These are phyloP conservation scores for Borovskyia barvae DNA, from an alignment of 208 protist genomes.

Conservation along the genomic window DNA sequence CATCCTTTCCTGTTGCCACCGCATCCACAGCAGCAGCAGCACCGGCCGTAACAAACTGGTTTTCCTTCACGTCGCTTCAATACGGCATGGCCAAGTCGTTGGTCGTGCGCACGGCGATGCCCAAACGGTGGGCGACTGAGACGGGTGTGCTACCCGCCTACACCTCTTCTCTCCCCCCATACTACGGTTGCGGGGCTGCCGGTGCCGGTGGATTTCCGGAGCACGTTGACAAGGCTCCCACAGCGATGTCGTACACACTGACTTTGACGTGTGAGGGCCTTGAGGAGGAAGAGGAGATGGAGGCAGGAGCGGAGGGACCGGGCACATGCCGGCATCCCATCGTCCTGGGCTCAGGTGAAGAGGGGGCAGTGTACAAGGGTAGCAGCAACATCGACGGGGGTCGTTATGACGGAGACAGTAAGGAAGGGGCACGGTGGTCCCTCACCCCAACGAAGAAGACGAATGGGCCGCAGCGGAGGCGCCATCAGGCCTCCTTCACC, in stretches of 20 bases:
- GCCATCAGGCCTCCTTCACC: too few species aligned
- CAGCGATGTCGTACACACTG: not conserved
- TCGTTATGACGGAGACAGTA: too few species aligned
- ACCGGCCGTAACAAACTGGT: slow-evolving; percentile 13
- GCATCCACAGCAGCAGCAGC: not conserved
- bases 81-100: slow-evolving; percentile 41
- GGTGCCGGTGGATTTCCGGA: not conserved
- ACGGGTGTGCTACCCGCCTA: too few species aligned
- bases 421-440: too few species aligned
- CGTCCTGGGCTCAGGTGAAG: slow-evolving; percentile 10
- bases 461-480: too few species aligned
- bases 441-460: too few species aligned
- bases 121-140: too few species aligned
- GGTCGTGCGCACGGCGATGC: slow-evolving; percentile 20
- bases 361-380: not conserved
- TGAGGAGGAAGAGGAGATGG: slow-evolving; percentile 25
- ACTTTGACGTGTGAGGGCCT: slow-evolving; percentile 12
- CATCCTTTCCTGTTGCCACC: too few species aligned
- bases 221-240: slow-evolving; percentile 2
- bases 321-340: slow-evolving; percentile 21
- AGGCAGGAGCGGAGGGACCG: slow-evolving; percentile 25
- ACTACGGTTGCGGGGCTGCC: not conserved
- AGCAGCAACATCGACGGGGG: not conserved
- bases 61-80: slow-evolving; percentile 39
- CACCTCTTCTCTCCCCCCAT: not conserved